Conservation (phyloP, 1,139 yeast genomes). For the Nakaseomyces sp. region DNA sequence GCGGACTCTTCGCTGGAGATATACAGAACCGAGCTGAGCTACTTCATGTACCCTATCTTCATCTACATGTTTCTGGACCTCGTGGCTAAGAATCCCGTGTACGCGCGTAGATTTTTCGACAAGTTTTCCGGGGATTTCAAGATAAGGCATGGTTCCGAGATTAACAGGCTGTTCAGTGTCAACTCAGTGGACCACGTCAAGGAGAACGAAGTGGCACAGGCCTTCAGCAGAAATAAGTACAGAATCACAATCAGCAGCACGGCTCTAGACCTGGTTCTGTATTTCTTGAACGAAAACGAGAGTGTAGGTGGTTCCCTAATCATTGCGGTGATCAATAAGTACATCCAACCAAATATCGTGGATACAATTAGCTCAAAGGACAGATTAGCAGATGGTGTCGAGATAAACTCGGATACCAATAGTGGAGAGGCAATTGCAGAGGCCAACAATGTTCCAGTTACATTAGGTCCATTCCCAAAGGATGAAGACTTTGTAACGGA, state of each 20-base stretch:
- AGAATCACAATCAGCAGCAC: constrained; percentile 72
- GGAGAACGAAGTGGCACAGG: constrained; percentile 72
- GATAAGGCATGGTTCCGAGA: constrained; percentile 70
- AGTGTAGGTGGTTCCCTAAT: constrained; percentile 85
- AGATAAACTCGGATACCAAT: constrained; percentile 41
- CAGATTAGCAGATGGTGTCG: constrained; percentile 29
- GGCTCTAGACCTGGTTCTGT: constrained; percentile 71
- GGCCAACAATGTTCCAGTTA: constrained; percentile 48
- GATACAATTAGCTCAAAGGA: constrained; percentile 27
- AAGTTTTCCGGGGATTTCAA: constrained; percentile 66
- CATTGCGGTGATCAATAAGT: constrained; percentile 78
- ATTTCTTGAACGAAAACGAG: constrained; percentile 86
- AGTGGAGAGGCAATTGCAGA: constrained; percentile 37
- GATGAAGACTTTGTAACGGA: constrained; percentile 82
- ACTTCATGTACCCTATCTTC: constrained; percentile 81
- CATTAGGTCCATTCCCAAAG: constrained; percentile 73
- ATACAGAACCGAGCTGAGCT: constrained; percentile 79
- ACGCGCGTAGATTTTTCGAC: constrained; percentile 69
- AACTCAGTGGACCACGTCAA: constrained; percentile 71
- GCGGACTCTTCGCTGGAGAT: constrained; percentile 84
- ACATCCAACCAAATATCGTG: constrained; percentile 57
- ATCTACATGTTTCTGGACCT: constrained; percentile 80
- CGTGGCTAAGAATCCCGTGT: constrained; percentile 50
- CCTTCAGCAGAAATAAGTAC: constrained; percentile 67
- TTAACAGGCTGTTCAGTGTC: constrained; percentile 61